Evolutionary conservation across 2,329 filamentous ascomycete genomes (phyloP).

Genomic region (Rutstroemia sp.): DNA sequence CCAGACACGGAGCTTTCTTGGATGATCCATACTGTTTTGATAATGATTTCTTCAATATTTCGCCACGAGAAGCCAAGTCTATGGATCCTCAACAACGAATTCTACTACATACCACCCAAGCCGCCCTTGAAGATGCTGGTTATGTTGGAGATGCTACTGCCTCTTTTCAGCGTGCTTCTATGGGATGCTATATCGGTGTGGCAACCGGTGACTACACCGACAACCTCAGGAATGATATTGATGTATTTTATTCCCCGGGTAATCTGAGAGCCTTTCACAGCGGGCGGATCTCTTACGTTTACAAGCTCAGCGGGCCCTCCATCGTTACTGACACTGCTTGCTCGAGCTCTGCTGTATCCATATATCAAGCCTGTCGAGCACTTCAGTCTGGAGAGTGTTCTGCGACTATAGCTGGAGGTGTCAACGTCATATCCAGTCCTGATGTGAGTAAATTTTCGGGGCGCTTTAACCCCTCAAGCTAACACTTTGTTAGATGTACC

Average conservation of each 20-base stretch:
- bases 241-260: constrained; percentile 2
- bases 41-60: background rate
- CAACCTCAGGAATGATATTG: background rate
- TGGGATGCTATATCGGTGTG: constrained; percentile 3
- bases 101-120: background rate
- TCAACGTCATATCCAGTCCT: constrained; percentile 21
- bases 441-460: background rate
- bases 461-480: no score
- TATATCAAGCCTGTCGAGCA: constrained; percentile 32
- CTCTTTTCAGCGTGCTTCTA: background rate
- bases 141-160: background rate
- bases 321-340: constrained; percentile 31
- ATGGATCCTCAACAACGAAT: background rate
- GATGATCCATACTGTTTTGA: background rate
- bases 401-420: constrained; percentile 20
- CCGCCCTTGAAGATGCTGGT: constrained; percentile 13
- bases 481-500: background rate
- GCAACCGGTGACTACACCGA: constrained; percentile 1
- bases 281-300: constrained; percentile 27
- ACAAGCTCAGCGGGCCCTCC: constrained; percentile 32
- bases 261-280: constrained; percentile 13
- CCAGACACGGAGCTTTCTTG: no score
- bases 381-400: constrained; percentile 19
- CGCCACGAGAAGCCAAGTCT: background rate
- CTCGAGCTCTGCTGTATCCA: constrained; percentile 29